Evolutionary conservation across 2,329 filamentous ascomycete genomes (phyloP), one percentile per base, ranked within the genome.

Genomic region (Claviceps purpurea): DNA sequence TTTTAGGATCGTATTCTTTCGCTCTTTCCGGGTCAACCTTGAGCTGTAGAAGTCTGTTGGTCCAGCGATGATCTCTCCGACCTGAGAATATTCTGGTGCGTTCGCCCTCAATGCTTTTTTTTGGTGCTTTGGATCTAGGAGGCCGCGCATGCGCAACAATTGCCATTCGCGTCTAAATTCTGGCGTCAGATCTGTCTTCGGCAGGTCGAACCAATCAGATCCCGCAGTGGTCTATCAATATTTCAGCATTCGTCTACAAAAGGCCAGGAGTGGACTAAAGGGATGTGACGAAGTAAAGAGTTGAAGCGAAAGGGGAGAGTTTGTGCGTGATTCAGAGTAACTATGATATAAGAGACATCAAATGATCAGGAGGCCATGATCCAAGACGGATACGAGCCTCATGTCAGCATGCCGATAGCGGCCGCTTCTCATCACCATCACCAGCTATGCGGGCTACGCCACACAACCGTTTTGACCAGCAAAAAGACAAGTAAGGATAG

Each of bases 71-170:
- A 98, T 81, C 5, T 87, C 91, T 53, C 91, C 93, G 30, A 95
- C 81, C 61, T 95, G 88, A 20, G 87, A 94, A 64, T 86, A 97
- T 55, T 89, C 82, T 1, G 93, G 93, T 10, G 64, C 60, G 41
- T 56, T 62, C 54, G 78, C 75, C 64, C 85, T 89, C 52, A 81
- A 77, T 50, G 91, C 84, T 68, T 96, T 97, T 66, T 91, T 94
- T 74, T 95, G 95, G 62, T 91, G 86, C 65, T 97, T 91, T 1
- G 89, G 84, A 58, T 97, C 91, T 22, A 97, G 75, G 20, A 95
- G 84, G 52, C 83, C 84, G 66, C 93, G 82, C 85, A 96, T 91
- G 58, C 88, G 84, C 54, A 98, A 73, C 11, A 97, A 74, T 68
- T 96, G 89, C 49, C 96, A 74, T 64, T 98, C 91, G 59, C 89